A percentile compares a stretch with the other conserved stretches of the same genome.
Conservation (phyloP, 495 filamentous ascomycete genomes). For the Emericellopsis terricola region DNA sequence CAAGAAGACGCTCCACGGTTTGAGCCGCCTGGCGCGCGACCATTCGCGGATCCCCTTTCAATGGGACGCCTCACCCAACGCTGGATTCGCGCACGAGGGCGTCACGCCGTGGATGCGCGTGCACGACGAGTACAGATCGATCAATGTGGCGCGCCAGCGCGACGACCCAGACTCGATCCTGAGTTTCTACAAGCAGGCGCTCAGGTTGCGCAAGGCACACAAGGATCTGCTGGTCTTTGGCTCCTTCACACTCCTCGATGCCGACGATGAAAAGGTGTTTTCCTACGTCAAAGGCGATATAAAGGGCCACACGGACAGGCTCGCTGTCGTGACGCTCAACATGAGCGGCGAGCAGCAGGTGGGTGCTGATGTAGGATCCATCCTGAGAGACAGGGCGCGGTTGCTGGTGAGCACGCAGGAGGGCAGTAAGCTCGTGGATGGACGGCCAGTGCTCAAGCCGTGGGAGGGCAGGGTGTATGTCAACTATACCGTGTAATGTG, state of each 20-base stretch:
- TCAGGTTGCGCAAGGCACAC: slow-evolving; percentile 27
- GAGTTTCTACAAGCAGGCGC: slow-evolving; percentile 24
- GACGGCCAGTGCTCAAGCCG: neutral
- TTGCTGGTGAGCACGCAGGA: neutral
- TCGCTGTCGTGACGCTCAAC: neutral
- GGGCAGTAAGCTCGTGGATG: neutral
- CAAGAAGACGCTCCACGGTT: slow-evolving; percentile 14
- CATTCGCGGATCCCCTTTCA: slow-evolving; percentile 45
- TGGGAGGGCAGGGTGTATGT: slow-evolving; percentile 1
- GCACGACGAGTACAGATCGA: slow-evolving; percentile 20
- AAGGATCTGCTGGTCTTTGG: slow-evolving; percentile 44
- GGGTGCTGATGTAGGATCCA: neutral
- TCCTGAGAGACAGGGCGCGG: neutral
- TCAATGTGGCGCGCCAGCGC: slow-evolving; percentile 26
- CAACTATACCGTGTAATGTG: no score
- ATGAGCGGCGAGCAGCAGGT: slow-evolving; percentile 2
- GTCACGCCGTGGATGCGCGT: slow-evolving; percentile 33
- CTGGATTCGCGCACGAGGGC: slow-evolving; percentile 25
- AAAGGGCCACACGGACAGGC: neutral
- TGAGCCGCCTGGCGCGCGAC: slow-evolving; percentile 36
- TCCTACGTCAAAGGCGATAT: neutral
- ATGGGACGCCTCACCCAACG: slow-evolving; percentile 34
- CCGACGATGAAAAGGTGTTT: slow-evolving; percentile 1
- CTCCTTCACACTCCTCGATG: slow-evolving; percentile 22
- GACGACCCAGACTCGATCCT: slow-evolving; percentile 17